Percentiles rank a stretch among this genome's conserved stretches.
These are phyloP conservation scores for Exophiala sp. DNA, from an alignment of 2,329 filamentous ascomycete species.

Conservation along the genomic window DNA sequence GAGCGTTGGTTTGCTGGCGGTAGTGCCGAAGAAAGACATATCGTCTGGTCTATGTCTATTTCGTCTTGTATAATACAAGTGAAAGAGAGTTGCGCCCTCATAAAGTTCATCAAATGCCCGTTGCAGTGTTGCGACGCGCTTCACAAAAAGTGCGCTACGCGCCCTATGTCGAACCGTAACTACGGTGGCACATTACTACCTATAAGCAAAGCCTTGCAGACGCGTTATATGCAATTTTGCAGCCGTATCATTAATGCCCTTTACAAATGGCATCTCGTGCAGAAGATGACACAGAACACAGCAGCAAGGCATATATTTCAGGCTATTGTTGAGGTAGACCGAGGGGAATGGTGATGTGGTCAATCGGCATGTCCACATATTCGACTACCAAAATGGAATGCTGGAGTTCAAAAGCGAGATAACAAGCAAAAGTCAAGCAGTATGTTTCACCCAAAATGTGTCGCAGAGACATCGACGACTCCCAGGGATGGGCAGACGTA, in stretches of 20 bases:
- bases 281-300: too few relatives aligned
- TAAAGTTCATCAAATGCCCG: background rate
- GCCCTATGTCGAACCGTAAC: too few relatives aligned
- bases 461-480: slow-evolving; percentile 3
- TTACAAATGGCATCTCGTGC: too few relatives aligned
- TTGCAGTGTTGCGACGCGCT: background rate
- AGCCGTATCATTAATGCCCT: too few relatives aligned
- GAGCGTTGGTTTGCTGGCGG: slow-evolving; percentile 15
- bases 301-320: too few relatives aligned
- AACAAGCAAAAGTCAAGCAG: background rate
- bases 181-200: background rate
- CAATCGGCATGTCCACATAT: too few relatives aligned
- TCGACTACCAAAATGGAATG: background rate
- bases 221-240: too few relatives aligned
- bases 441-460: slow-evolving; percentile 17
- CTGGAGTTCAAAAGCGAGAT: background rate
- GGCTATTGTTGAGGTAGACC: too few relatives aligned
- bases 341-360: too few relatives aligned
- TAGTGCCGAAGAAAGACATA: slow-evolving; percentile 22
- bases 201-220: too few relatives aligned
- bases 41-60: slow-evolving; percentile 2
- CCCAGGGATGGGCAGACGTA: background rate
- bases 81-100: background rate
- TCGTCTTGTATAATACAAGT: background rate
- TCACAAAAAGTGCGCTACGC: background rate